A percentile compares a stretch with the other conserved stretches of the same genome.
Conservation (phyloP, 345 rosid genomes). For the Populus euphratica region DNA sequence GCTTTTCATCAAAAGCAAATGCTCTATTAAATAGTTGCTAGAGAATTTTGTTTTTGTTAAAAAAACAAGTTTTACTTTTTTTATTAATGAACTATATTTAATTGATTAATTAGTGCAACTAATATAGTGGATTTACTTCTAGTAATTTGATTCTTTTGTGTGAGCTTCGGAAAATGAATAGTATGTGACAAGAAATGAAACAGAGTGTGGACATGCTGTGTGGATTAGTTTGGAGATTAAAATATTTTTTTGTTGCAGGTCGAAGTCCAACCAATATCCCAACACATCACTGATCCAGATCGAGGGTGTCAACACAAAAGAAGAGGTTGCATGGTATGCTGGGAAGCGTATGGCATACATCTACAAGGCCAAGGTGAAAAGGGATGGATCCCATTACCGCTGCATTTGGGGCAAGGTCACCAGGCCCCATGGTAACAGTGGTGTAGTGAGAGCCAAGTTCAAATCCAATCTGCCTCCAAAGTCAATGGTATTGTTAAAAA, state of each 20-base stretch:
- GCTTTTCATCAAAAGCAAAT: no score
- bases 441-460: not conserved
- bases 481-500: not conserved
- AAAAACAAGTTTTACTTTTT: no score
- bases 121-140: not conserved
- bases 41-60: no score
- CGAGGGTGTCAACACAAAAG: not conserved
- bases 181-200: not conserved
- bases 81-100: no score
- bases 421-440: not conserved
- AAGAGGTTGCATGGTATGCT: not conserved
- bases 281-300: not conserved
- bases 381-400: not conserved
- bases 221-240: not conserved
- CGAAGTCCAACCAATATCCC: not conserved
- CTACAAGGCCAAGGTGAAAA: conserved; percentile 1
- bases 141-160: not conserved
- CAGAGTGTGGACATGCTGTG: not conserved
- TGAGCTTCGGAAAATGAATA: not conserved
- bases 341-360: not conserved
- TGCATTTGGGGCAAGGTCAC: not conserved
- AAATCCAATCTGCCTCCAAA: not conserved
- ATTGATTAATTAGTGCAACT: no score
- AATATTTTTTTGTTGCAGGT: not conserved
- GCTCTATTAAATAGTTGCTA: no score